Conservation (phyloP, 2,329 filamentous ascomycete genomes). For the Cordyceps cateniannulata region DNA sequence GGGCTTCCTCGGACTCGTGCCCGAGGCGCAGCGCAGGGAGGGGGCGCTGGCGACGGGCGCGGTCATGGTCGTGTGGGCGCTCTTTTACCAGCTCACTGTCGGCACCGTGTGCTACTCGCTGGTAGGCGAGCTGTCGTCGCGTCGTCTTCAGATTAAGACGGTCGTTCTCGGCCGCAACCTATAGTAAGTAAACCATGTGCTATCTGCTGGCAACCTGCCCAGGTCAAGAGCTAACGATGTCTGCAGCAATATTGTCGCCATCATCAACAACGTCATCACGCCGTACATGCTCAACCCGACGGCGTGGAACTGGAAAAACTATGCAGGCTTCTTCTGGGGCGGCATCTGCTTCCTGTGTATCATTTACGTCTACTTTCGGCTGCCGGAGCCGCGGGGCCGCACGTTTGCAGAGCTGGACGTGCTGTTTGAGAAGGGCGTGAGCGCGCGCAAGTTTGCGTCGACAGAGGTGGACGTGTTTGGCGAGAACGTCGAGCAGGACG, state of each 20-base stretch:
- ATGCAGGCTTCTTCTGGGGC: slow-evolving; percentile 81
- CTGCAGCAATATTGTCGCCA: slow-evolving; percentile 67
- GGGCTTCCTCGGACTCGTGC: slow-evolving; percentile 75
- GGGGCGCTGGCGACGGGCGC: slow-evolving; percentile 72
- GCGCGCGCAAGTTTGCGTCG: slow-evolving; percentile 64
- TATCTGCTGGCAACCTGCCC: no score
- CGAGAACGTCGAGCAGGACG: slow-evolving; percentile 40
- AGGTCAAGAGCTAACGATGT: neutral
- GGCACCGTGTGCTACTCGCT: slow-evolving; percentile 87
- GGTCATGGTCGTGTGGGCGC: slow-evolving; percentile 77
- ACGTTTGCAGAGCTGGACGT: slow-evolving; percentile 83
- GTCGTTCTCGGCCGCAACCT: slow-evolving; percentile 78
- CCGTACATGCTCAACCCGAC: slow-evolving; percentile 90
- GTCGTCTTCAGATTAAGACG: slow-evolving; percentile 83
- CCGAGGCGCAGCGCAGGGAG: slow-evolving; percentile 48
- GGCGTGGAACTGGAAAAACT: slow-evolving; percentile 85
- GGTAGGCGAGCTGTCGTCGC: slow-evolving; percentile 76
- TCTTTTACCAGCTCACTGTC: slow-evolving; percentile 80
- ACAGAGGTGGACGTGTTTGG: slow-evolving; percentile 52
- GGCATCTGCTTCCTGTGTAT: slow-evolving; percentile 75
- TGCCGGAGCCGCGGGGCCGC: slow-evolving; percentile 73
- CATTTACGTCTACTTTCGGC: slow-evolving; percentile 63
- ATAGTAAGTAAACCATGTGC: slow-evolving; percentile 42
- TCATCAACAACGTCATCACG: slow-evolving; percentile 74
- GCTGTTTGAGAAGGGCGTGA: slow-evolving; percentile 68